Evolutionary conservation across 495 filamentous ascomycete genomes (phyloP).

Genomic region (Elasticomyces elasticus): DNA sequence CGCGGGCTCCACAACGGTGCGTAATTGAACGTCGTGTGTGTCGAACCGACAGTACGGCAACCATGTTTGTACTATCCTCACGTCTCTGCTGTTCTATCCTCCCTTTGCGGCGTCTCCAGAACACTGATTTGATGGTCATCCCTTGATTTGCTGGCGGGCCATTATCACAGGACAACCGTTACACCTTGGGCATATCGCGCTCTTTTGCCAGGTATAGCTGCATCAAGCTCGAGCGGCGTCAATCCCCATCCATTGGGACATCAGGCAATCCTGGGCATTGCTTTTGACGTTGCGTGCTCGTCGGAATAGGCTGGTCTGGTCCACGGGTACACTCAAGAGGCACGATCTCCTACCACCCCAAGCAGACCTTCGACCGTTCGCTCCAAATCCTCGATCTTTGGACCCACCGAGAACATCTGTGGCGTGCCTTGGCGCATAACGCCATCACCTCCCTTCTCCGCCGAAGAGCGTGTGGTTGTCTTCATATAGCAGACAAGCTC

Average conservation of each 20-base stretch:
- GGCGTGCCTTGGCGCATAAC: not conserved
- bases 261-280: not conserved
- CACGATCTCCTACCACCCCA: not conserved
- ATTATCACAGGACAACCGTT: not conserved
- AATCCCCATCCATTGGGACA: not conserved
- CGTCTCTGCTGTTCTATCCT: not conserved
- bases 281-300: not conserved
- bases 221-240: not conserved
- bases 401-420: not conserved
- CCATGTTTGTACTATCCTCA: not conserved
- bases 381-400: not conserved
- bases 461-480: not conserved
- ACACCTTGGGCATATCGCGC: not conserved
- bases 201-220: not conserved
- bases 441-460: not conserved
- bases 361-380: not conserved
- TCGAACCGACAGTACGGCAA: not conserved
- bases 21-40: not conserved
- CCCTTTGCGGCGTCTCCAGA: not conserved
- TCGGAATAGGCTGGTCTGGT: not conserved
- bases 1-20: constrained; percentile 2
- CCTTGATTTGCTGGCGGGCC: not conserved
- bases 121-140: not conserved
- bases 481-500: not conserved
- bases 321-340: not conserved